phyloP scores from a whole-genome alignment of 495 filamentous ascomycete genomes.

The Daldinia caldariorum region DNA sequence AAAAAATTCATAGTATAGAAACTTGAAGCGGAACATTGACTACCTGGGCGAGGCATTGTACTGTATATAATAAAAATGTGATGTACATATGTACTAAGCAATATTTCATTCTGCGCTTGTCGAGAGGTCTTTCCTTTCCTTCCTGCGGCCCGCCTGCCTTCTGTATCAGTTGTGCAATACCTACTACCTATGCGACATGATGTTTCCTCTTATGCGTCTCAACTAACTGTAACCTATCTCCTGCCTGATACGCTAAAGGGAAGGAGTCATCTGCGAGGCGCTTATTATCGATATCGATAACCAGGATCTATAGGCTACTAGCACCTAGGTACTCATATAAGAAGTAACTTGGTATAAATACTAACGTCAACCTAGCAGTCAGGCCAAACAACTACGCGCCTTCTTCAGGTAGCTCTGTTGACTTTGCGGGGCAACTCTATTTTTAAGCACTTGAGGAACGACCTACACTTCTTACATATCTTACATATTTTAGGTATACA shows the following conservation, averaged over 20 bases:
- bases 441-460: constrained; percentile 16
- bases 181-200: not conserved
- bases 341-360: constrained; percentile 9
- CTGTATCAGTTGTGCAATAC: not conserved
- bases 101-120: too few relatives aligned
- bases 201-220: not conserved
- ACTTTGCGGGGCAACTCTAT: constrained; percentile 38
- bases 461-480: constrained; percentile 15
- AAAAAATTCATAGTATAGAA: not conserved
- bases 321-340: too few relatives aligned
- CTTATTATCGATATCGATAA: constrained; percentile 38
- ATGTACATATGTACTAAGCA: too few relatives aligned
- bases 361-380: constrained; percentile 35
- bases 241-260: constrained; percentile 6
- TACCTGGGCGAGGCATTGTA: too few relatives aligned
- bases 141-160: not conserved
- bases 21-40: too few relatives aligned
- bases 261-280: constrained; percentile 4
- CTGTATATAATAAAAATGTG: too few relatives aligned
- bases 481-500: constrained; percentile 5
- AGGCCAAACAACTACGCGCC: constrained; percentile 25
- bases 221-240: constrained; percentile 4
- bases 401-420: constrained; percentile 27
- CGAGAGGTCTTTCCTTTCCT: not conserved
- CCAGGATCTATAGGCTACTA: not conserved